phyloP scores from a whole-genome alignment of 2,329 filamentous ascomycete species.

The Sporothrix pseudoabietina region DNA sequence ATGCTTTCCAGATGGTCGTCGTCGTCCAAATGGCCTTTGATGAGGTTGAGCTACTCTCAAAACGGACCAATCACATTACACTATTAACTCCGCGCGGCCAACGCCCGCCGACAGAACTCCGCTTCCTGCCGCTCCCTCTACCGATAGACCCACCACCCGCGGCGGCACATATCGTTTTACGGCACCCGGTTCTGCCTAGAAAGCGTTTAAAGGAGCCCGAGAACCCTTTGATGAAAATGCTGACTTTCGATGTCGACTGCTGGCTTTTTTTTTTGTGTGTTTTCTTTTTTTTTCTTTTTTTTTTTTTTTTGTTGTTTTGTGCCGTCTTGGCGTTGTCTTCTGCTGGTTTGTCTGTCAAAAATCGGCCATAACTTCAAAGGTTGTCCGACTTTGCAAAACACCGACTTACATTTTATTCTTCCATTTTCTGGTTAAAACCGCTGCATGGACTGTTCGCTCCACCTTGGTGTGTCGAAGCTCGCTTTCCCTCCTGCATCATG shows the following conservation, averaged over 20 bases:
- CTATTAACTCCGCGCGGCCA: constrained; percentile 5
- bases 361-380: background rate
- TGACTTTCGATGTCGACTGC: background rate
- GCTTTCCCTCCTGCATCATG: background rate
- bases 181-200: background rate
- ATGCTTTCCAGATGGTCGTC: background rate
- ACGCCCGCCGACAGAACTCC: constrained; percentile 10
- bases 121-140: background rate
- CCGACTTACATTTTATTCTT: background rate
- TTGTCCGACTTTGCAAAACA: background rate
- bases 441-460: background rate
- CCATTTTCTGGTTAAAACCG: background rate
- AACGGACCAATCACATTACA: constrained; percentile 24
- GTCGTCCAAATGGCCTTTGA: background rate
- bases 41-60: background rate
- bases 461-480: background rate
- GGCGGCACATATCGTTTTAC: background rate
- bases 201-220: background rate
- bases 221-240: too few species aligned
- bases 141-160: background rate
- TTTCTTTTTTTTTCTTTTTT: background rate
- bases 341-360: background rate
- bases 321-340: background rate
- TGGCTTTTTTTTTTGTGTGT: background rate
- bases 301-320: background rate